A percentile compares a stretch with the other conserved stretches of the same genome.
phyloP scores from a whole-genome alignment of 1,139 yeast species.

The Scheffersomyces illinoinensis region DNA sequence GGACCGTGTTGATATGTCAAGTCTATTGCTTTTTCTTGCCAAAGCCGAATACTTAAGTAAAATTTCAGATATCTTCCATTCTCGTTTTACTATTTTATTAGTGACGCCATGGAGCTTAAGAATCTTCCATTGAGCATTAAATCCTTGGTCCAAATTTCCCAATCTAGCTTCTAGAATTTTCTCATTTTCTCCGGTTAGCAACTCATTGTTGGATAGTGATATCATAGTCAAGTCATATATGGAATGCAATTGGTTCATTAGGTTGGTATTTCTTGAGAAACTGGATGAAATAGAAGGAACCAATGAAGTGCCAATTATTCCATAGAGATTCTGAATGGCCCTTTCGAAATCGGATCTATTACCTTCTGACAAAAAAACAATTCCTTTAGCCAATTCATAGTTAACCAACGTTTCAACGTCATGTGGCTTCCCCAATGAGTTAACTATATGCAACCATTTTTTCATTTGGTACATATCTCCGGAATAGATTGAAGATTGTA shows the following conservation, averaged over 20 bases:
- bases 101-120: conserved; percentile 62
- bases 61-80: conserved; percentile 39
- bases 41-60: conserved; percentile 64
- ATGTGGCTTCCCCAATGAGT: conserved; percentile 35
- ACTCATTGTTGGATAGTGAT: conserved; percentile 16
- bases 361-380: conserved; percentile 41
- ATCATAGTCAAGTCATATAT: conserved; percentile 58
- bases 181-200: conserved; percentile 16
- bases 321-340: conserved; percentile 53
- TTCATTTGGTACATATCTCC: conserved; percentile 55
- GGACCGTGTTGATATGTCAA: conserved; percentile 73
- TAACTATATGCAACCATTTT: conserved; percentile 54
- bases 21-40: conserved; percentile 67
- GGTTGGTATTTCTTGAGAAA: conserved; percentile 54
- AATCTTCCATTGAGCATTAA: conserved; percentile 61
- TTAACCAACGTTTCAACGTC: conserved; percentile 62
- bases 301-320: conserved; percentile 59
- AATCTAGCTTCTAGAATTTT: conserved; percentile 39
- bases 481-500: conserved; percentile 71
- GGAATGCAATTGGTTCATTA: conserved; percentile 68
- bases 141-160: conserved; percentile 58
- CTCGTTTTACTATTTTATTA: conserved; percentile 39
- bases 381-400: conserved; percentile 64
- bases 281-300: conserved; percentile 65
- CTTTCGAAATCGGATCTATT: conserved; percentile 29